A percentile compares a stretch with the other conserved stretches of the same genome.
Evolutionary conservation across 2,329 filamentous ascomycete genomes (phyloP).

Genomic region (Hypoxylon sp.): DNA sequence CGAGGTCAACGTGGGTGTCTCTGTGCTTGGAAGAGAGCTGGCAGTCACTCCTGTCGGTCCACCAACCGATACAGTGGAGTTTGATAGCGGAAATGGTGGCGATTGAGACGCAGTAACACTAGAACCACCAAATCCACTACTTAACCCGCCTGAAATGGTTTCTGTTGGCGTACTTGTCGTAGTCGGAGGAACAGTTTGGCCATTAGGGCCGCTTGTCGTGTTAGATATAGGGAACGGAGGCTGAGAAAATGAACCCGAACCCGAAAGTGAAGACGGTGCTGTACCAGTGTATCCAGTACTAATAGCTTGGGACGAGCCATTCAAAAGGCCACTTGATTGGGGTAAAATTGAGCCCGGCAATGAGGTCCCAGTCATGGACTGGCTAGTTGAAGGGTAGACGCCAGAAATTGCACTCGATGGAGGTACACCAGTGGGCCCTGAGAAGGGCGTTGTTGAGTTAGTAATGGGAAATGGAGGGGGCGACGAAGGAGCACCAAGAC

Average conservation of each 20-base stretch:
- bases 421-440: slow-evolving; percentile 5
- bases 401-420: slow-evolving; percentile 13
- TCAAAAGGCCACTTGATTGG: slow-evolving; percentile 2
- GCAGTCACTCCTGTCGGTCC: slow-evolving; percentile 26
- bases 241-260: slow-evolving; percentile 13
- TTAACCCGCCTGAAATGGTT: slow-evolving; percentile 5
- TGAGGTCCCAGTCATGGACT: slow-evolving; percentile 8
- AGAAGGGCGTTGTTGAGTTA: slow-evolving; percentile 30
- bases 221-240: slow-evolving; percentile 34
- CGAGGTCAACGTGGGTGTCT: slow-evolving; percentile 8
- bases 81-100: slow-evolving; percentile 41
- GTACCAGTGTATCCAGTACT: slow-evolving; percentile 17
- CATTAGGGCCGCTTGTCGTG: slow-evolving; percentile 26
- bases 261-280: background rate
- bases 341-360: background rate
- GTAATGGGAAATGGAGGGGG: slow-evolving; percentile 36
- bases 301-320: slow-evolving; percentile 4
- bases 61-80: slow-evolving; percentile 35
- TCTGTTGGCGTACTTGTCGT: slow-evolving; percentile 15
- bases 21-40: slow-evolving; percentile 12
- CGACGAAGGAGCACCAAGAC: slow-evolving; percentile 17
- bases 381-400: slow-evolving; percentile 7
- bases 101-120: slow-evolving; percentile 16
- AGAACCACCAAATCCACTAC: slow-evolving; percentile 20
- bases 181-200: slow-evolving; percentile 31